Conservation (phyloP, 2,329 filamentous ascomycete genomes). For the Ophiosphaerella korrae region DNA sequence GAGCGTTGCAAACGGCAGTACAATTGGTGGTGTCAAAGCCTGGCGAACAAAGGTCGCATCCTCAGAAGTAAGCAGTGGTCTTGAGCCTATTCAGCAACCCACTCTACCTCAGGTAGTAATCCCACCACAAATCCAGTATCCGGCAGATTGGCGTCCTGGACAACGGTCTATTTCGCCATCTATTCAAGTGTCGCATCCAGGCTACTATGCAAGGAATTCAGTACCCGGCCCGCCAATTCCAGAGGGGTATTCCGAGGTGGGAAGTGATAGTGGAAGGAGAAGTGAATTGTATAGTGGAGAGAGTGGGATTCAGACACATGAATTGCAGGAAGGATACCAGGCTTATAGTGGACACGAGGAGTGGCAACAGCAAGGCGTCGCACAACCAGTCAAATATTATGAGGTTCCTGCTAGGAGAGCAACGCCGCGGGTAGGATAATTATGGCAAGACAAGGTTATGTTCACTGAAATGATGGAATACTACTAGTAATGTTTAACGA, state of each 20-base stretch:
- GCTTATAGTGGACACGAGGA: neutral
- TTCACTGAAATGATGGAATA: neutral
- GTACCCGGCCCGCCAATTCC: conserved; percentile 7
- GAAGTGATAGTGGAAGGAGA: conserved; percentile 3
- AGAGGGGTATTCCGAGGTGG: conserved; percentile 8
- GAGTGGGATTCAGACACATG: neutral
- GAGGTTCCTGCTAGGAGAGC: conserved; percentile 8
- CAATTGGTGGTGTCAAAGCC: conserved; percentile 5
- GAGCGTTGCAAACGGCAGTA: conserved; percentile 3
- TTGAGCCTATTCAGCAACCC: conserved; percentile 7
- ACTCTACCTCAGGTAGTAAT: conserved; percentile 7
- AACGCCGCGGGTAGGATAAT: conserved; percentile 3
- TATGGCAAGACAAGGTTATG: neutral
- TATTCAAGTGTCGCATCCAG: conserved; percentile 1
- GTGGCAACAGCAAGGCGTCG: conserved; percentile 2
- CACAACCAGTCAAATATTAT: conserved; percentile 6
- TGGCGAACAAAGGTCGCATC: conserved; percentile 7
- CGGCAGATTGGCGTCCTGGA: conserved; percentile 11
- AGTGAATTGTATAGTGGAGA: neutral
- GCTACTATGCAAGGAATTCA: neutral
- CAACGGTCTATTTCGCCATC: conserved; percentile 9
- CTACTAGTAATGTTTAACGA: neutral
- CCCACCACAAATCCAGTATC: neutral
- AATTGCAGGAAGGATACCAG: conserved; percentile 7
- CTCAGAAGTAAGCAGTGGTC: conserved; percentile 5